Conservation (phyloP, 345 rosid species). For the Rhizophora mangle region DNA sequence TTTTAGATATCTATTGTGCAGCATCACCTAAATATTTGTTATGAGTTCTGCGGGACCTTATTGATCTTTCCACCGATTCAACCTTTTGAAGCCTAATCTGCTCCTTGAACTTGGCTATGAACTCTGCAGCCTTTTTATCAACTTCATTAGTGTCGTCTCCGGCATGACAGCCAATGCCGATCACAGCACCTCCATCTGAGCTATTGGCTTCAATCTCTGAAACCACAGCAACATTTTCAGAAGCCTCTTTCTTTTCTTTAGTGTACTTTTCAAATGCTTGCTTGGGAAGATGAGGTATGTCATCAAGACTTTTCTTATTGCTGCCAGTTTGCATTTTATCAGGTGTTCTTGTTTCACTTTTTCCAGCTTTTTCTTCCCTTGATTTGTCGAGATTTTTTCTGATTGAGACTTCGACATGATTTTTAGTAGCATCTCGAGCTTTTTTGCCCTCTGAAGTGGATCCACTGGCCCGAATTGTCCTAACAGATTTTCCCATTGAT, state of each 20-base stretch:
- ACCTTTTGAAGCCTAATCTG: constrained; percentile 83
- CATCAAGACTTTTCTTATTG: constrained; percentile 19
- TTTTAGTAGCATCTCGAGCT: constrained; percentile 30
- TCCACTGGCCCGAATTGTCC: constrained; percentile 48
- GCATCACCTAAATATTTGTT: constrained; percentile 25
- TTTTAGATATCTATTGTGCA: not conserved
- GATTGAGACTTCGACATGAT: constrained; percentile 14
- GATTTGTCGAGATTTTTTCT: constrained; percentile 15
- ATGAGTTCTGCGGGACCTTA: constrained; percentile 29
- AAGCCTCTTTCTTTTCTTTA: constrained; percentile 16
- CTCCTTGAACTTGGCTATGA: constrained; percentile 84
- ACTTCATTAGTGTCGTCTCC: constrained; percentile 51
- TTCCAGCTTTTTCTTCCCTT: constrained; percentile 16
- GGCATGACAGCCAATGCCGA: constrained; percentile 23
- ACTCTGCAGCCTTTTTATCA: constrained; percentile 90
- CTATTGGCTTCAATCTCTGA: constrained; percentile 26
- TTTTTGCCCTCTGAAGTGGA: constrained; percentile 21
- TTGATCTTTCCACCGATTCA: constrained; percentile 49
- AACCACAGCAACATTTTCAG: constrained; percentile 12
- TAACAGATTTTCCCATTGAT: constrained; percentile 63
- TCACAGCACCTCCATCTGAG: constrained; percentile 26
- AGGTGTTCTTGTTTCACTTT: constrained; percentile 19
- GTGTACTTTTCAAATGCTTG: constrained; percentile 6
- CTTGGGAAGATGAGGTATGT: constrained; percentile 3
- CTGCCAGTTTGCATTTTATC: constrained; percentile 14